These are phyloP conservation scores for Theileria equi DNA, from an alignment of 169 alveolate species.

Conservation along the genomic window DNA sequence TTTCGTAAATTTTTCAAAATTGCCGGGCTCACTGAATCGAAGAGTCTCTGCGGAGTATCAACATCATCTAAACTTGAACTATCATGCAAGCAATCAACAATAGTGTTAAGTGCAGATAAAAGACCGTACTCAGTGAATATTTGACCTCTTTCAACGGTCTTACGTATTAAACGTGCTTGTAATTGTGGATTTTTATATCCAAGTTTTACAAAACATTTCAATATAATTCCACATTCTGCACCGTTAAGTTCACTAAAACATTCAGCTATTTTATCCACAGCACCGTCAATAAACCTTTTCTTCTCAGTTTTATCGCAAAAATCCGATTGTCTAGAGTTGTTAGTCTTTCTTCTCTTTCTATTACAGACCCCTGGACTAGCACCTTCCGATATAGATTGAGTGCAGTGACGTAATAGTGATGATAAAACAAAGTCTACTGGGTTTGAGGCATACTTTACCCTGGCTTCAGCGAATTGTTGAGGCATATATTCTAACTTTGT, in stretches of 20 bases:
- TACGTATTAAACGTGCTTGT: slow-evolving; percentile 14
- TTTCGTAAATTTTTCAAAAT: slow-evolving; percentile 20
- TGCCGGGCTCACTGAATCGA: neutral
- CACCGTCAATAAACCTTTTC: slow-evolving; percentile 8
- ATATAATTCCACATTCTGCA: slow-evolving; percentile 47
- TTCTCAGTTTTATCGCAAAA: no score
- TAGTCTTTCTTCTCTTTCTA: neutral
- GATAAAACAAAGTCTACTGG: slow-evolving; percentile 14
- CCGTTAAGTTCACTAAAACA: slow-evolving; percentile 9
- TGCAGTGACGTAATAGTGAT: slow-evolving; percentile 32
- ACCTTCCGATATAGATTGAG: no score
- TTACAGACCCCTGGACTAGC: no score
- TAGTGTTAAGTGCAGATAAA: slow-evolving; percentile 21
- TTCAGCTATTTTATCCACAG: slow-evolving; percentile 27
- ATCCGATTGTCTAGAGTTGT: neutral
- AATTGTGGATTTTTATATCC: slow-evolving; percentile 10
- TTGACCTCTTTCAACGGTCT: slow-evolving; percentile 33
- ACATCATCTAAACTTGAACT: neutral
- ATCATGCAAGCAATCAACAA: neutral
- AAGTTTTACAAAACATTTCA: slow-evolving; percentile 33
- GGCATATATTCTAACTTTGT: slow-evolving; percentile 34
- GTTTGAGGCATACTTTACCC: slow-evolving; percentile 14
- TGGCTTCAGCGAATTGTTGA: slow-evolving; percentile 50
- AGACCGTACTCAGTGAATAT: slow-evolving; percentile 34
- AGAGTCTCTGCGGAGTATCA: neutral